Evolutionary conservation across 805 yeast species (phyloP).

Genomic region (Sporopachydermia quercuum): DNA sequence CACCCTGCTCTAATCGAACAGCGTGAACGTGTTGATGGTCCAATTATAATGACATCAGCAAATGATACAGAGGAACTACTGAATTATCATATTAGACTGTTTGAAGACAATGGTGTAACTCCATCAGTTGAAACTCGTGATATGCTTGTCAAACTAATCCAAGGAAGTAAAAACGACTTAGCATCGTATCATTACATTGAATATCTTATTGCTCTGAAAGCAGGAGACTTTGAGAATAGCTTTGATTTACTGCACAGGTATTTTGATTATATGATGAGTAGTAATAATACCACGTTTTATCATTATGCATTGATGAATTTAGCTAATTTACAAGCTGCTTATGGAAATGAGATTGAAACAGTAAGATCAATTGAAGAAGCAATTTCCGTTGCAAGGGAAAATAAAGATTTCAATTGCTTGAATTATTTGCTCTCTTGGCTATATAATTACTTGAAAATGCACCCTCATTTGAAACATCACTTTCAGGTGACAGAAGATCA

Average conservation of each 20-base stretch:
- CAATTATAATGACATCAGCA: constrained; percentile 4
- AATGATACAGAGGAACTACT: constrained; percentile 20
- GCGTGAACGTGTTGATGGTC: constrained; percentile 3
- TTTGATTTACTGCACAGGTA: constrained; percentile 40
- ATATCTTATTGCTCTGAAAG: constrained; percentile 42
- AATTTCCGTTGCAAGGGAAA: constrained; percentile 74
- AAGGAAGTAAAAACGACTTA: constrained; percentile 22
- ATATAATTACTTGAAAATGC: constrained; percentile 48
- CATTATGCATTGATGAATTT: constrained; percentile 64
- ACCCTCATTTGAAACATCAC: constrained; percentile 41
- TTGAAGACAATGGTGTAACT: constrained; percentile 32
- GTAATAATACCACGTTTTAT: constrained; percentile 45
- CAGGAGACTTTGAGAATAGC: constrained; percentile 41
- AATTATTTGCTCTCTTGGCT: constrained; percentile 65
- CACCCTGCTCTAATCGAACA: constrained; percentile 2
- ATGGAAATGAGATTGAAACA: constrained; percentile 54
- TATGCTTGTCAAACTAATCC: constrained; percentile 24
- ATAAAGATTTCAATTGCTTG: constrained; percentile 57
- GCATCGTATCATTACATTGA: constrained; percentile 40
- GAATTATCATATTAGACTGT: constrained; percentile 31
- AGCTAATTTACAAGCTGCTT: constrained; percentile 57
- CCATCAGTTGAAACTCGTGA: constrained; percentile 24
- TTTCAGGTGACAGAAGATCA: constrained; percentile 49
- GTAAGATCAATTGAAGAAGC: constrained; percentile 76
- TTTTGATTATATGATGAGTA: constrained; percentile 66